phyloP scores from a whole-genome alignment of 1,284 basidiomycete species.

The Bondarzewia mesenterica region DNA sequence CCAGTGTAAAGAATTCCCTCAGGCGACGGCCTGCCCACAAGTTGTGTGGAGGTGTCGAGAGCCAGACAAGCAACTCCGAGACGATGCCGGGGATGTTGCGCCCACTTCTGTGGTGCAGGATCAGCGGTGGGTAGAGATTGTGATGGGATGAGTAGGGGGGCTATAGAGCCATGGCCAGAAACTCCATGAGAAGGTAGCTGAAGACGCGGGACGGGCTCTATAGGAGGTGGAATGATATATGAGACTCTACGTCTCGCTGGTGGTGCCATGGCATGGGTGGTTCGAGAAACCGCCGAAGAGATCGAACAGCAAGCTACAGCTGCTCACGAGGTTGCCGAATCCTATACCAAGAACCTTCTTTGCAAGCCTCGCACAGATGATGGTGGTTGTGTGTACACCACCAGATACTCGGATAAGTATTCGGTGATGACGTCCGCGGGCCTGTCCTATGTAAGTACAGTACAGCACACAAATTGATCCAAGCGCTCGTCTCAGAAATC shows the following conservation, averaged over 20 bases:
- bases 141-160: slow-evolving; percentile 54
- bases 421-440: no score
- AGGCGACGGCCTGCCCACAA: slow-evolving; percentile 54
- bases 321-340: no score
- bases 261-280: slow-evolving; percentile 28
- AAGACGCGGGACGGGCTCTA: slow-evolving; percentile 54
- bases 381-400: no score
- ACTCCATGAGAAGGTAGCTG: slow-evolving; percentile 51
- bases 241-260: slow-evolving; percentile 55
- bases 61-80: slow-evolving; percentile 82
- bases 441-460: no score
- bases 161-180: slow-evolving; percentile 52
- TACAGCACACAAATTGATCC: no score
- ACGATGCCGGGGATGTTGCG: slow-evolving; percentile 70
- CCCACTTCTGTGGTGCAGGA: slow-evolving; percentile 9
- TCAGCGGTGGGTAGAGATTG: slow-evolving; percentile 36
- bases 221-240: slow-evolving; percentile 77
- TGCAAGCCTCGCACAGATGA: no score
- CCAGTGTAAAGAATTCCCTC: slow-evolving; percentile 92
- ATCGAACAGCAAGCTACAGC: neutral
- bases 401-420: no score
- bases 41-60: slow-evolving; percentile 75
- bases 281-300: neutral
- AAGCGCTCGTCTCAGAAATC: no score
- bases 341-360: no score